Evolutionary conservation across 202 grass and related monocot genomes (phyloP).

Genomic region (Bolboschoenoplectus hybrid): DNA sequence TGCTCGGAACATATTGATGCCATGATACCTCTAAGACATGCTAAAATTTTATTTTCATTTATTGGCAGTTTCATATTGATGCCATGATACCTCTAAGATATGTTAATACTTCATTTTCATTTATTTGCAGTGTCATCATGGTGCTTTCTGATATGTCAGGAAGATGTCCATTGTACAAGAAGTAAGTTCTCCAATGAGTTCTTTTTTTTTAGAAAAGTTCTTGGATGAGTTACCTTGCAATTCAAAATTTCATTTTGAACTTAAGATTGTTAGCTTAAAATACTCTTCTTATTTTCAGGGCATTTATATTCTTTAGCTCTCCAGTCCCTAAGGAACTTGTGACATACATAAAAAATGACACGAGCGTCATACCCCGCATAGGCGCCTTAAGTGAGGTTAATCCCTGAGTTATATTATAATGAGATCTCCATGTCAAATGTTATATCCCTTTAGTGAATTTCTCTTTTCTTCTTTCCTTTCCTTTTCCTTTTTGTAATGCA

Average conservation of each 20-base stretch:
- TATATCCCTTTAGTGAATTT: not conserved
- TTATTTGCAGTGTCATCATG: slow-evolving; percentile 86
- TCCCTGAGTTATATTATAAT: slow-evolving; percentile 28
- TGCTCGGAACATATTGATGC: not conserved
- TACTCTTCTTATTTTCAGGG: slow-evolving; percentile 52
- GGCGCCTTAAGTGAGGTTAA: slow-evolving; percentile 88
- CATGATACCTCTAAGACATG: not conserved
- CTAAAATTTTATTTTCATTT: slow-evolving; percentile 30
- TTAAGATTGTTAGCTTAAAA: slow-evolving; percentile 20
- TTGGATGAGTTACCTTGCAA: slow-evolving; percentile 24
- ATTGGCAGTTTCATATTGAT: slow-evolving; percentile 64
- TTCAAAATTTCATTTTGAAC: slow-evolving; percentile 11
- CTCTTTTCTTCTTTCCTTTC: slow-evolving; percentile 9
- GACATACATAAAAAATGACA: slow-evolving; percentile 91
- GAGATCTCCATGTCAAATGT: not conserved
- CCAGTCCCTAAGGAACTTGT: slow-evolving; percentile 85
- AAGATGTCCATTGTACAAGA: slow-evolving; percentile 80
- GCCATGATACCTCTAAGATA: not conserved
- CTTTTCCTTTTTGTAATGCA: slow-evolving; percentile 35
- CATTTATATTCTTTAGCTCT: slow-evolving; percentile 90
- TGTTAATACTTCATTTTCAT: slow-evolving; percentile 8
- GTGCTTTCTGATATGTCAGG: slow-evolving; percentile 97
- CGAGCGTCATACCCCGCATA: slow-evolving; percentile 83
- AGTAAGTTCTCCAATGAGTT: slow-evolving; percentile 47
- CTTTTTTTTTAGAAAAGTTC: not conserved